Conservation (phyloP, 768 basidiomycete species). For the Gloeophyllum trabeum region DNA sequence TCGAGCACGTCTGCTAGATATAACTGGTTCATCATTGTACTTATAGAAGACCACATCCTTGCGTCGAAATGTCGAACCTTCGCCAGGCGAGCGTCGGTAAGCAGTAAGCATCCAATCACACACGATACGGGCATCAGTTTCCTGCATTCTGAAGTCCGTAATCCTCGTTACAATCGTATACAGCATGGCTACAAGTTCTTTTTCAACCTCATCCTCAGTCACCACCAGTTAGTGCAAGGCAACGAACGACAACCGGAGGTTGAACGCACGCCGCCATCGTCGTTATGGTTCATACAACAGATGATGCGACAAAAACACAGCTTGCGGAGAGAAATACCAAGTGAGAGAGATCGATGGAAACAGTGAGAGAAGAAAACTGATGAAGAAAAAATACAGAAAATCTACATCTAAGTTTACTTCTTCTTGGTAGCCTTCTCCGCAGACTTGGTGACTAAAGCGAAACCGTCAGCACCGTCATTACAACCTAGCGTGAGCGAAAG, state of each 20-base stretch:
- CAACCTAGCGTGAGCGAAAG: background rate
- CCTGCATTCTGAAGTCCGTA: too few relatives aligned
- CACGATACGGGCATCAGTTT: too few relatives aligned
- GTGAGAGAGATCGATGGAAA: conserved; percentile 28
- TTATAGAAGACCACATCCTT: background rate
- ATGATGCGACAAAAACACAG: background rate
- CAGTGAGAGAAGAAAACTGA: conserved; percentile 24
- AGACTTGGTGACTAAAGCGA: conserved; percentile 70
- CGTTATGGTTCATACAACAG: background rate
- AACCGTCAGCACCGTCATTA: conserved; percentile 5
- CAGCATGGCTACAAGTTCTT: too few relatives aligned
- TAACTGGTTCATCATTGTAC: too few relatives aligned
- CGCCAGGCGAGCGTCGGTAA: too few relatives aligned
- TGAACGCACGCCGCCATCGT: background rate
- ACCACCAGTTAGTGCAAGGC: background rate
- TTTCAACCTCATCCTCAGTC: background rate
- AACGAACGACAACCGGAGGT: background rate
- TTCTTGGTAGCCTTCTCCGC: conserved; percentile 95
- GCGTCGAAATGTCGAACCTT: too few relatives aligned
- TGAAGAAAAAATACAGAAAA: conserved; percentile 45
- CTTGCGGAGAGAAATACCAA: background rate
- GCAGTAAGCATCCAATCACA: too few relatives aligned
- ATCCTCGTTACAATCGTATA: too few relatives aligned
- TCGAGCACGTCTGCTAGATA: conserved; percentile 74
- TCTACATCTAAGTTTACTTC: conserved; percentile 82